phyloP scores from a whole-genome alignment of 139 green algal genomes.

The Zygnema circumcarinatum region DNA sequence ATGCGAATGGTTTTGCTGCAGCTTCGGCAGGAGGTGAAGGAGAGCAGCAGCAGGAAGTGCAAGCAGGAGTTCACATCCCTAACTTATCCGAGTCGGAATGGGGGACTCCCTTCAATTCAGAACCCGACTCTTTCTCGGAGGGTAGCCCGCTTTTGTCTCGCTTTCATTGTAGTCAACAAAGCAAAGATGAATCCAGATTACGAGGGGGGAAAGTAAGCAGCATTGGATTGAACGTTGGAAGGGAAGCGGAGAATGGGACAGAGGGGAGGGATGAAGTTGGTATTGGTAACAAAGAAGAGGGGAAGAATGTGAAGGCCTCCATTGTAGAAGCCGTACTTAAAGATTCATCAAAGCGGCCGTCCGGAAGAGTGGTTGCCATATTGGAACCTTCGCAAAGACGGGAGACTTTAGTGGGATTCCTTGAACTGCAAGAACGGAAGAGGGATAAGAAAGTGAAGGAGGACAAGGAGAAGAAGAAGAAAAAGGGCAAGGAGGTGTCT shows the following conservation, averaged over 20 bases:
- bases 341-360: conserved; percentile 52
- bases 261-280: too few species aligned
- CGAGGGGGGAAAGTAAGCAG: too few species aligned
- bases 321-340: neutral
- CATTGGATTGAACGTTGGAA: neutral
- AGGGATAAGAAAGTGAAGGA: neutral
- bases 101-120: neutral
- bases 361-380: conserved; percentile 79
- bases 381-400: conserved; percentile 67
- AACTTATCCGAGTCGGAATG: neutral
- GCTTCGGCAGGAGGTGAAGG: conserved; percentile 7
- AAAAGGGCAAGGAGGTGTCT: neutral
- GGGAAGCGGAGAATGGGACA: neutral
- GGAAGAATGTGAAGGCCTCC: neutral
- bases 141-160: neutral
- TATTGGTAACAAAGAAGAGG: neutral
- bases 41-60: neutral
- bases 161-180: neutral
- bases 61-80: neutral
- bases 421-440: conserved; percentile 64
- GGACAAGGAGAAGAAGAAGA: conserved; percentile 2
- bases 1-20: conserved; percentile 28
- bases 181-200: neutral
- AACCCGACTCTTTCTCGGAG: neutral
- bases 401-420: conserved; percentile 76